Percentiles rank a stretch among this genome's conserved stretches.
phyloP scores from a whole-genome alignment of 1,139 yeast genomes.

The Meyerozyma smithsonii region DNA sequence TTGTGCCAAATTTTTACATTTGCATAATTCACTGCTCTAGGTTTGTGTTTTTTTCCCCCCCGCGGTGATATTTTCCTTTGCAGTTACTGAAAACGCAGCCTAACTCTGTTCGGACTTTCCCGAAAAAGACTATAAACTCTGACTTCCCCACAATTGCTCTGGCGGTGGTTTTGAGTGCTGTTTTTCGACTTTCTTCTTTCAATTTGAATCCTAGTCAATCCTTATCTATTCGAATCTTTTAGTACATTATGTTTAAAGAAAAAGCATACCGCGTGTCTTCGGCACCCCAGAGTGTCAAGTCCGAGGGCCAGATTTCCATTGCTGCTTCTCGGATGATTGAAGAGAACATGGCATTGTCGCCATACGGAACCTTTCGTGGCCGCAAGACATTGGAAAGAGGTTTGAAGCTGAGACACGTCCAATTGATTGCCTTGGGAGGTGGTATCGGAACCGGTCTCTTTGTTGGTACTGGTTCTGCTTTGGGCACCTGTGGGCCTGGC shows the following conservation, averaged over 20 bases:
- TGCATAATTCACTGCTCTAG: no score
- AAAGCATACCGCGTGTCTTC: not conserved
- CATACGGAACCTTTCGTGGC: slow-evolving; percentile 2
- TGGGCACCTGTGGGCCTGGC: slow-evolving; percentile 48
- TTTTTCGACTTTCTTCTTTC: no score
- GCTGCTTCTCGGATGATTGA: slow-evolving; percentile 1
- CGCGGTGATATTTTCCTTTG: no score
- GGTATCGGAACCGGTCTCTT: slow-evolving; percentile 41
- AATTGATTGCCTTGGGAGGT: slow-evolving; percentile 36
- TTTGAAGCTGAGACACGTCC: slow-evolving; percentile 34
- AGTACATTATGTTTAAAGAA: not conserved
- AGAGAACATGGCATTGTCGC: slow-evolving; percentile 1
- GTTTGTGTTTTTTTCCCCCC: no score
- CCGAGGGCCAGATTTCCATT: not conserved
- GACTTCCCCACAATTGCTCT: no score
- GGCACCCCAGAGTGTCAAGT: slow-evolving; percentile 2
- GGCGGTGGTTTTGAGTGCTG: no score
- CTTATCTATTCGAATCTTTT: not conserved
- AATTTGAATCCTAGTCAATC: no score
- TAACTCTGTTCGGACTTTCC: no score
- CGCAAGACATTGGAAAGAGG: slow-evolving; percentile 25
- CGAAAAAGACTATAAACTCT: no score
- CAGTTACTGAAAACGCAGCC: no score
- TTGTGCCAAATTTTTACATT: not conserved
- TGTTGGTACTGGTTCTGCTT: slow-evolving; percentile 45